phyloP scores from a whole-genome alignment of 345 rosid species.

The Rhizophora apiculata region DNA sequence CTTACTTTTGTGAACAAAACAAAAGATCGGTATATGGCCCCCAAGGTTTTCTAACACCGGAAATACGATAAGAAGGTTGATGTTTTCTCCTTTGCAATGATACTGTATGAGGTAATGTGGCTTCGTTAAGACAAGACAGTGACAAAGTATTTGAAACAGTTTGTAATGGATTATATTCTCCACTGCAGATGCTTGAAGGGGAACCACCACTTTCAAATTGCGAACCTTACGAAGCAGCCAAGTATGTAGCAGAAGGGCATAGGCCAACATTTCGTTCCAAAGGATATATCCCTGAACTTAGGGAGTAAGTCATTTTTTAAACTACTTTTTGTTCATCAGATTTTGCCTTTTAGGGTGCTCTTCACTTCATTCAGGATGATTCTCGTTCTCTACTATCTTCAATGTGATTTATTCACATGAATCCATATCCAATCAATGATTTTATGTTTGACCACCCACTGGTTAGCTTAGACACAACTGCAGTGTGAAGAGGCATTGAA shows the following conservation, averaged over 20 bases:
- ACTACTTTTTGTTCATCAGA: too few relatives aligned
- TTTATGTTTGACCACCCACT: too few relatives aligned
- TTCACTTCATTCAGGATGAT: slow-evolving; percentile 6
- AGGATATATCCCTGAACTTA: too few relatives aligned
- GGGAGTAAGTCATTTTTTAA: too few relatives aligned
- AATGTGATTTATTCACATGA: too few relatives aligned
- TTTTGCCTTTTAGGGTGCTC: too few relatives aligned
- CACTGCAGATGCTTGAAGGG: slow-evolving; percentile 89
- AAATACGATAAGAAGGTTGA: slow-evolving; percentile 98
- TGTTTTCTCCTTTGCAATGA: slow-evolving; percentile 98
- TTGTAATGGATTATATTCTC: slow-evolving; percentile 22
- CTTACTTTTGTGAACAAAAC: slow-evolving; percentile 23
- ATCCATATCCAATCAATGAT: too few relatives aligned
- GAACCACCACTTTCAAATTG: slow-evolving; percentile 76
- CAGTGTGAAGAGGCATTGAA: too few relatives aligned
- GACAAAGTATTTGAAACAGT: slow-evolving; percentile 14
- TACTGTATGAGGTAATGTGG: slow-evolving; percentile 75
- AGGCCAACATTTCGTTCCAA: slow-evolving; percentile 76
- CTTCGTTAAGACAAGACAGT: slow-evolving; percentile 1
- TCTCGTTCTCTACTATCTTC: not conserved
- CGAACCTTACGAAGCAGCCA: slow-evolving; percentile 97
- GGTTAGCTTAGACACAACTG: too few relatives aligned
- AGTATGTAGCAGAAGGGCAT: slow-evolving; percentile 83
- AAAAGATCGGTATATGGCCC: slow-evolving; percentile 98
- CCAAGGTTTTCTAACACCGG: slow-evolving; percentile 95